Evolutionary conservation across 192 early-diverging fungal species (phyloP), one percentile per base, ranked within the genome.

Genomic region (Coemansia sp.): DNA sequence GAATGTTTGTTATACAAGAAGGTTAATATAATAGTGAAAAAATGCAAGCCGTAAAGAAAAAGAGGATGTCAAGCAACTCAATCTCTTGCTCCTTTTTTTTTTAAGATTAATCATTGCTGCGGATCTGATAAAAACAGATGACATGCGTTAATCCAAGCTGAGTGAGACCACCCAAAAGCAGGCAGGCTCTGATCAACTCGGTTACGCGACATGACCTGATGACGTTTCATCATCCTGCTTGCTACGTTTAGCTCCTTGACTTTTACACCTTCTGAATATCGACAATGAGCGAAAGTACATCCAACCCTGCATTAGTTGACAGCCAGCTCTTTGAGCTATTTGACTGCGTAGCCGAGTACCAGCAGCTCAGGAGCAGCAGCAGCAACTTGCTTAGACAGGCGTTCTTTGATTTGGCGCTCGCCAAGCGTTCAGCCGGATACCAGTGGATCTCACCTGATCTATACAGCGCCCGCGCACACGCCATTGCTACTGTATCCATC

Each of bases 361-460:
- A 73, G 49, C 46, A 33, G 15, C 20, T 70, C 12, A 68, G 74
- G 10, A 61, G 47, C 20, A 12, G 46, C 11, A 68, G 52, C 62
- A 40, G 41, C 44, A 43, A 34, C 13, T 6, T 36, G 44, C 68
- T 79, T 13, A 66, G 68, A 43, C 70, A 75, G 36, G 76, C 73
- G 27, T 84, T 66, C 62, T 84, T 84, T 58, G 74, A 73, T 38
- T 49, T 84, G 34, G 60, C 81, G 15, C 43, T 57, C 15, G 76
- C 81, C 36, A 75, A 65, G 69, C 76, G 81, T 38, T 70, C 81
- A 11, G 71, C 76, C 5, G 81, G 81, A 29, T 84, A 84, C 66
- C 69, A 50, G 55, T 76, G 74, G 73, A 84, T 84, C 31, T 84
- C 81, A 31, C 71, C 81, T 5, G 76, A 76, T 50, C 61, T 72